A percentile compares a stretch with the other conserved stretches of the same genome.
phyloP scores from a whole-genome alignment of 345 rosid species.

The Eucalyptus cloeziana region DNA sequence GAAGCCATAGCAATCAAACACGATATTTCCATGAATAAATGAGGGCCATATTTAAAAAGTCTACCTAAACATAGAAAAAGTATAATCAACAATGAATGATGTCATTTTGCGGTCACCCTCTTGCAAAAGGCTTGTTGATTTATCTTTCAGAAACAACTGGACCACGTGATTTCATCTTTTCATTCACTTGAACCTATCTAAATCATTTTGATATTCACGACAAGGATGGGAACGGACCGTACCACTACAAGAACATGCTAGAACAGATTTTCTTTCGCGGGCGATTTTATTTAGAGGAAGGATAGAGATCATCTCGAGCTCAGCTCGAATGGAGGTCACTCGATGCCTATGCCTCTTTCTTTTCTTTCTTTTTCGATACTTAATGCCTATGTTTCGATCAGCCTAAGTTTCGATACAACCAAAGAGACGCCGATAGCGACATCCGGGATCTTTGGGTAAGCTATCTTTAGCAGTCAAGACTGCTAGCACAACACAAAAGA shows the following conservation, averaged over 20 bases:
- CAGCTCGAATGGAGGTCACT: background rate
- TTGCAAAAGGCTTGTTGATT: background rate
- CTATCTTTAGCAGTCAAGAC: background rate
- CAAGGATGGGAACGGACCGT: accelerated
- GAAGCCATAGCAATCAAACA: background rate
- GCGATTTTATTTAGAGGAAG: background rate
- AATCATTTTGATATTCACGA: background rate
- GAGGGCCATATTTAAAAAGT: background rate
- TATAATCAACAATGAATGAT: background rate
- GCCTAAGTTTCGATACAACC: background rate
- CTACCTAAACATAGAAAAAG: background rate
- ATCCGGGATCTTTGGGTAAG: background rate
- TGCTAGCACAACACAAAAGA: background rate
- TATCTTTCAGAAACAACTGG: background rate
- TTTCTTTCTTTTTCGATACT: background rate
- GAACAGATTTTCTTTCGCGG: background rate
- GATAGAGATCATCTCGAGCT: background rate
- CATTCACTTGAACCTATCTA: background rate
- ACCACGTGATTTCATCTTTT: background rate
- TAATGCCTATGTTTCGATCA: background rate
- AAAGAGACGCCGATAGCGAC: background rate
- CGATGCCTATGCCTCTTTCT: background rate
- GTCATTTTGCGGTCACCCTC: background rate
- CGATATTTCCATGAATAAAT: background rate
- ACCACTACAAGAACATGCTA: background rate